Conservation (phyloP, 345 rosid genomes). For the Zanthoxylum bungeanum region DNA sequence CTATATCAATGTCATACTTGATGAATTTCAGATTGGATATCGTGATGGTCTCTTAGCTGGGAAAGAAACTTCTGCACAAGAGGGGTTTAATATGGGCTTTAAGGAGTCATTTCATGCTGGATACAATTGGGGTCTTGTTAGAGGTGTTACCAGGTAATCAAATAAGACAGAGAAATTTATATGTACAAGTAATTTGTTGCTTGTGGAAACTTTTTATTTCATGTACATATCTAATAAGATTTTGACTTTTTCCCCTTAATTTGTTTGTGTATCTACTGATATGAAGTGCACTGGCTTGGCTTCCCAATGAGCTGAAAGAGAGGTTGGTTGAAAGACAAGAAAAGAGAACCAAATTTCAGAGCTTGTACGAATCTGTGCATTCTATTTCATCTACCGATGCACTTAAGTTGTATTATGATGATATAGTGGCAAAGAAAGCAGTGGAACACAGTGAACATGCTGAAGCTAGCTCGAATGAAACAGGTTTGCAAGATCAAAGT, state of each 20-base stretch:
- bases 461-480: conserved; percentile 17
- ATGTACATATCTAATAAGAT: background rate
- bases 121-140: conserved; percentile 67
- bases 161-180: background rate
- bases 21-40: conserved; percentile 55
- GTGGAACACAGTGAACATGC: conserved; percentile 24
- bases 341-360: conserved; percentile 33
- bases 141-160: conserved; percentile 75
- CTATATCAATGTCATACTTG: background rate
- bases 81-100: conserved; percentile 77
- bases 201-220: background rate
- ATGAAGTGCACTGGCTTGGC: conserved; percentile 57
- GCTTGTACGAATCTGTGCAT: conserved; percentile 41
- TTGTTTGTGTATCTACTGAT: background rate
- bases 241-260: conserved; percentile 2
- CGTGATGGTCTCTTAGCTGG: conserved; percentile 80
- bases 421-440: conserved; percentile 30
- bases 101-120: conserved; percentile 61
- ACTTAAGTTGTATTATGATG: conserved; percentile 41
- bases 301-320: conserved; percentile 54
- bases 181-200: background rate
- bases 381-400: conserved; percentile 53
- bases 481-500: conserved; percentile 19
- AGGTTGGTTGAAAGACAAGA: conserved; percentile 47
- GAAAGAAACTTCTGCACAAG: conserved; percentile 69